Evolutionary conservation across 768 basidiomycete species (phyloP).

Genomic region (Suillus weaverae): DNA sequence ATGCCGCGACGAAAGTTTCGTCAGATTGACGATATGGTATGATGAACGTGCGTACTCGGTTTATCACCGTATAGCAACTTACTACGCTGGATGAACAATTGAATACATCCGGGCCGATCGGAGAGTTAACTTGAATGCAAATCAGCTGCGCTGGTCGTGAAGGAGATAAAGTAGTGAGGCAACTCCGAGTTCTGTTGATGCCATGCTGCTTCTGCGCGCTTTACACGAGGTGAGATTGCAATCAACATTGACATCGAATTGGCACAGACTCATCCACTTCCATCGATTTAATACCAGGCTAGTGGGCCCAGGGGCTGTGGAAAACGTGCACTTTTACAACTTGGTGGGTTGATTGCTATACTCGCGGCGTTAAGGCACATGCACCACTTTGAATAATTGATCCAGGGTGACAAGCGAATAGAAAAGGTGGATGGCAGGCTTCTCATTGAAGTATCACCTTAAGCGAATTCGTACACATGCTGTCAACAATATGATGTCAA

Average conservation of each 20-base stretch:
- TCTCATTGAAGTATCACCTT: background rate
- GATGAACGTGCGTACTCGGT: background rate
- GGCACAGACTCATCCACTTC: constrained; percentile 3
- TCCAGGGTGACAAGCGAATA: background rate
- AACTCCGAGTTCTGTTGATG: constrained; percentile 4
- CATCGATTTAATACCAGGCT: constrained; percentile 1
- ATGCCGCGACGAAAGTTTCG: background rate
- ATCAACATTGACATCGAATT: background rate
- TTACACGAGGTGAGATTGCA: constrained; percentile 6
- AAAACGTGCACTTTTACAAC: constrained; percentile 2
- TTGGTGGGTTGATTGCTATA: background rate
- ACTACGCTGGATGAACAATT: background rate
- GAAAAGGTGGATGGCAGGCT: background rate
- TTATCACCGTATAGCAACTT: constrained; percentile 3
- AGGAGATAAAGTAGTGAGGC: constrained; percentile 6
- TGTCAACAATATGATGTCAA: background rate
- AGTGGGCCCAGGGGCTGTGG: constrained; percentile 3
- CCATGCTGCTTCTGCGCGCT: constrained; percentile 5
- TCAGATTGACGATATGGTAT: background rate
- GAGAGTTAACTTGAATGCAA: constrained; percentile 1
- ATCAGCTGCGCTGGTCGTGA: constrained; percentile 6
- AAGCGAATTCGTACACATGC: background rate
- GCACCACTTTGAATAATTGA: background rate
- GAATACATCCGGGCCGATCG: constrained; percentile 4
- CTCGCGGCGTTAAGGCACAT: constrained; percentile 5